Evolutionary conservation across 2,329 filamentous ascomycete species (phyloP).

Genomic region (Sporothrix pseudoabietina): DNA sequence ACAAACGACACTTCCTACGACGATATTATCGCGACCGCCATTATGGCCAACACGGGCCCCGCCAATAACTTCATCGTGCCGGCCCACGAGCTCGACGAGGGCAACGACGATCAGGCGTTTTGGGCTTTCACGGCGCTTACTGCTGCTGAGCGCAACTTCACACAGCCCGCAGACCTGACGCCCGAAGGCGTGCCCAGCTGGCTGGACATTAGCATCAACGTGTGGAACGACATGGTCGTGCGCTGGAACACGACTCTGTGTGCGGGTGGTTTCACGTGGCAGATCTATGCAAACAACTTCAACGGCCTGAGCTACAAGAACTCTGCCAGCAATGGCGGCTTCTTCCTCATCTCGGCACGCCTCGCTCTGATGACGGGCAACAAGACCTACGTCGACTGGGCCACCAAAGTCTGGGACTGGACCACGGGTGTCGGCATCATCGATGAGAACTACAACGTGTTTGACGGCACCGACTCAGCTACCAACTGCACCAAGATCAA

Average conservation of each 20-base stretch:
- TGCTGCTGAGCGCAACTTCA: constrained; percentile 69
- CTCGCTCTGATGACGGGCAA: constrained; percentile 71
- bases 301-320: constrained; percentile 84
- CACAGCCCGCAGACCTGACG: constrained; percentile 57
- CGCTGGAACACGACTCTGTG: constrained; percentile 72
- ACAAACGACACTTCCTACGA: constrained; percentile 66
- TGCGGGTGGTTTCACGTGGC: constrained; percentile 75
- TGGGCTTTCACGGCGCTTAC: constrained; percentile 70
- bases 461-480: constrained; percentile 61
- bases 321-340: constrained; percentile 75
- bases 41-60: constrained; percentile 61
- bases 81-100: constrained; percentile 60
- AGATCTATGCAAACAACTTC: constrained; percentile 74
- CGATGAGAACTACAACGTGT: constrained; percentile 57
- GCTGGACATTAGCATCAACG: constrained; percentile 67
- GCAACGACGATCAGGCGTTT: constrained; percentile 75
- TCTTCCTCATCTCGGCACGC: constrained; percentile 79
- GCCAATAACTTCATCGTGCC: constrained; percentile 63
- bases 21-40: constrained; percentile 58
- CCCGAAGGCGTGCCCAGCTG: constrained; percentile 69
- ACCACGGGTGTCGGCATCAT: constrained; percentile 59
- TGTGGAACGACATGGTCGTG: constrained; percentile 69
- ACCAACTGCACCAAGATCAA: constrained; percentile 58
- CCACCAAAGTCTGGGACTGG: constrained; percentile 69
- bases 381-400: constrained; percentile 67